Conservation (phyloP, 345 rosid genomes). For the Eucalyptus guilfoylei region DNA sequence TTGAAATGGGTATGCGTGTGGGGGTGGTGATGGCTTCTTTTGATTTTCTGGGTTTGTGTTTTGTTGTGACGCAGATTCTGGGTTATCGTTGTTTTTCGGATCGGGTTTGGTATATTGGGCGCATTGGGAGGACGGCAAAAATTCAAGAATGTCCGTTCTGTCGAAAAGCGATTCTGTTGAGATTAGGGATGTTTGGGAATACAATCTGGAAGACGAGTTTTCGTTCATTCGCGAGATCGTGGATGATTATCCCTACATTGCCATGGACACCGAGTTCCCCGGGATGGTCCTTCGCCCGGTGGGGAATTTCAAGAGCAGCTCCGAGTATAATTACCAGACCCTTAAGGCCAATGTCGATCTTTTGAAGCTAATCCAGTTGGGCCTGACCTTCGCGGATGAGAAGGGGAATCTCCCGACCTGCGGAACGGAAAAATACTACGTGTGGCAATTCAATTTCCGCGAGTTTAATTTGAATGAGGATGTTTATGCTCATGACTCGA, state of each 20-base stretch:
- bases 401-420: constrained; percentile 1
- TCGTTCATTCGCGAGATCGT: background rate
- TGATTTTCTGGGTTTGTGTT: background rate
- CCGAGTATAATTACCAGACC: background rate
- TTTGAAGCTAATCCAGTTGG: constrained; percentile 1
- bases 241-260: background rate
- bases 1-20: background rate
- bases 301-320: background rate
- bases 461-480: background rate
- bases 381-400: background rate
- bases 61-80: background rate
- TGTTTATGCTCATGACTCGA: constrained; percentile 1
- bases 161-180: background rate
- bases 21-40: background rate
- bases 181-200: background rate
- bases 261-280: constrained; percentile 1
- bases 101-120: background rate
- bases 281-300: background rate
- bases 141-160: background rate
- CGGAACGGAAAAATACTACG: background rate
- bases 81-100: background rate
- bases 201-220: background rate
- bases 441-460: constrained; percentile 4
- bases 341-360: constrained; percentile 2
- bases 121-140: background rate